Percentiles rank a stretch among this genome's conserved stretches.
Conservation (phyloP, 2,329 filamentous ascomycete species). For the Fusarium piperis region DNA sequence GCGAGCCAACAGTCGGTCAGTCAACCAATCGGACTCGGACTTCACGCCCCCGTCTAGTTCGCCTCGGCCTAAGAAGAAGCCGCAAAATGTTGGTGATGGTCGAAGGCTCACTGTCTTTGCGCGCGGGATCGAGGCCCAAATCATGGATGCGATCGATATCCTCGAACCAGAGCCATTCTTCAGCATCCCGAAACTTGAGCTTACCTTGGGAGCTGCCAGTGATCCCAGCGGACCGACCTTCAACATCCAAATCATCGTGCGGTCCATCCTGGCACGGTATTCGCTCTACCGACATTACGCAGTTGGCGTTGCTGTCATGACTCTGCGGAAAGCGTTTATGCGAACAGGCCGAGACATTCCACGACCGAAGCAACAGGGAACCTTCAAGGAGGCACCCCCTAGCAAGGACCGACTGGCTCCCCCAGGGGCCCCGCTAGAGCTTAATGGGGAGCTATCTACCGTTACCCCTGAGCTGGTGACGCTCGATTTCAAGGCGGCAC, state of each 20-base stretch:
- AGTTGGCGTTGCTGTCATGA: constrained; percentile 80
- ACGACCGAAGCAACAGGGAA: constrained; percentile 46
- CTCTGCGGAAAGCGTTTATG: constrained; percentile 76
- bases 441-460: constrained; percentile 48
- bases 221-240: constrained; percentile 89
- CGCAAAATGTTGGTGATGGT: constrained; percentile 74
- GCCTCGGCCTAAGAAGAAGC: constrained; percentile 60
- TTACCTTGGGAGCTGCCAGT: constrained; percentile 84
- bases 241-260: constrained; percentile 83
- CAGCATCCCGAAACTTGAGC: constrained; percentile 85
- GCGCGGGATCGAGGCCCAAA: constrained; percentile 86
- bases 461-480: constrained; percentile 73
- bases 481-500: constrained; percentile 81
- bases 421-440: constrained; percentile 46
- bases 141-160: constrained; percentile 86
- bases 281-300: constrained; percentile 95
- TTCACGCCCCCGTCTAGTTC: constrained; percentile 51
- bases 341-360: constrained; percentile 58
- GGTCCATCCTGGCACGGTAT: constrained; percentile 84
- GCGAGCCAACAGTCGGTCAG: constrained; percentile 77
- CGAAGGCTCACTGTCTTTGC: constrained; percentile 83
- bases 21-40: constrained; percentile 75
- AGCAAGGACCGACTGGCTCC: constrained; percentile 51
- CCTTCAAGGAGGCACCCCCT: constrained; percentile 26
- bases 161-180: constrained; percentile 89